phyloP scores from a whole-genome alignment of 225 moss, liverwort and hornwort genomes.

The Physcomitrium patens region DNA sequence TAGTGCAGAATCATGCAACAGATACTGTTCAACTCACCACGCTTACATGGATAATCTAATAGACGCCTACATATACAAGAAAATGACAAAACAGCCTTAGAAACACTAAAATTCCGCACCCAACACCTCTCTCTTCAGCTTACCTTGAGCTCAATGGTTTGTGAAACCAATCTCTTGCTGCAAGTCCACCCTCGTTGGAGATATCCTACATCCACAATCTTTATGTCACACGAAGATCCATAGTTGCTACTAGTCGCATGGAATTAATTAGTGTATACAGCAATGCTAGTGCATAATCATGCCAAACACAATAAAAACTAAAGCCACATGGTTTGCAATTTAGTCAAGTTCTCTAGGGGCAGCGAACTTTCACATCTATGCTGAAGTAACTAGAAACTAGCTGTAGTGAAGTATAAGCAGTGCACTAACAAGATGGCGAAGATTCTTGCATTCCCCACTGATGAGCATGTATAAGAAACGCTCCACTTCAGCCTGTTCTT shows the following conservation, averaged over 20 bases:
- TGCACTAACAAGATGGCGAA: constrained; percentile 59
- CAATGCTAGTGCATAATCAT: constrained; percentile 14
- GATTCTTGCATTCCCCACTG: constrained; percentile 62
- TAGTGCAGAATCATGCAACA: not conserved
- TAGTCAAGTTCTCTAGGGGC: not conserved
- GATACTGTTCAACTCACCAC: not conserved
- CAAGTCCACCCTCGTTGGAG: constrained; percentile 65
- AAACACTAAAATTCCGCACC: constrained; percentile 9
- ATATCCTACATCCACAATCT: constrained; percentile 45
- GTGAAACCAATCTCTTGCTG: constrained; percentile 63
- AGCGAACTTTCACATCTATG: constrained; percentile 21
- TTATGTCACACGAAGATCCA: constrained; percentile 14
- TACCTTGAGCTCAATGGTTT: constrained; percentile 57
- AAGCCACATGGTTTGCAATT: not conserved
- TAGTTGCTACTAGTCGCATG: constrained; percentile 10
- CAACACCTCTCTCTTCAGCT: not conserved
- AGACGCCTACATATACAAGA: not conserved
- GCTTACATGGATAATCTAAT: not conserved
- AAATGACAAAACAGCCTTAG: not conserved
- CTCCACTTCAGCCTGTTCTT: constrained; percentile 59
- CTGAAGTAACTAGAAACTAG: not conserved
- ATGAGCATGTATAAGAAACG: constrained; percentile 58
- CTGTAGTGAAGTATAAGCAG: constrained; percentile 21
- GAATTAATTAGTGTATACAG: not conserved
- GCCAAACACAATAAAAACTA: not conserved